Conservation (phyloP, 2,329 filamentous ascomycete species). For the Alternaria dauci region DNA sequence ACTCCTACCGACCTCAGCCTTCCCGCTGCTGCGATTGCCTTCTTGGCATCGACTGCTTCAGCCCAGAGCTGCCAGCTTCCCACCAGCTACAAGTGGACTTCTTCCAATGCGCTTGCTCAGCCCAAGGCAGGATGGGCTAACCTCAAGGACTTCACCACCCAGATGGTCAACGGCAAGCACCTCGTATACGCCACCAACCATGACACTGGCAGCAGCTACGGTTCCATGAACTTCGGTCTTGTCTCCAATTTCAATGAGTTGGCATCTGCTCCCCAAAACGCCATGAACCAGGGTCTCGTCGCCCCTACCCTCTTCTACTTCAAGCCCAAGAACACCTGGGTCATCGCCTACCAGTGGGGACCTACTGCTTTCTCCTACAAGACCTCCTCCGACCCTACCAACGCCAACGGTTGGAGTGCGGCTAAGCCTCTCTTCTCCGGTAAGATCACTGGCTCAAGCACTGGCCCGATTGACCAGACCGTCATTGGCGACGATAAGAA, state of each 20-base stretch:
- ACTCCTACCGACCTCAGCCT: conserved; percentile 13
- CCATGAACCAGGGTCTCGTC: conserved; percentile 58
- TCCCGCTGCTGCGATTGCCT: conserved; percentile 13
- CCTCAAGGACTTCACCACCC: conserved; percentile 70
- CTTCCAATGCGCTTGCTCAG: conserved; percentile 59
- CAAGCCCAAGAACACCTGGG: conserved; percentile 67
- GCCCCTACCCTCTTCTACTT: conserved; percentile 72
- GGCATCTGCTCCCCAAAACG: conserved; percentile 61
- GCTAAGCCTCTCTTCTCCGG: conserved; percentile 66
- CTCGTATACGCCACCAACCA: conserved; percentile 67
- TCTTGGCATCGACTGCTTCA: conserved; percentile 23
- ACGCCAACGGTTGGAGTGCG: conserved; percentile 65
- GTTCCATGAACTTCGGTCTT: conserved; percentile 66
- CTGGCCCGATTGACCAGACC: conserved; percentile 69
- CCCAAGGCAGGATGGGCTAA: conserved; percentile 64
- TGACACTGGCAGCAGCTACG: conserved; percentile 57
- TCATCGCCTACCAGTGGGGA: conserved; percentile 73
- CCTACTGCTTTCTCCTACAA: conserved; percentile 66
- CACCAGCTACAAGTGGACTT: conserved; percentile 65
- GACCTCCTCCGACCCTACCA: conserved; percentile 66
- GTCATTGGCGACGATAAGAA: conserved; percentile 67
- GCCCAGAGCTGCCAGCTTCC: conserved; percentile 60
- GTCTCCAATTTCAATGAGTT: conserved; percentile 65
- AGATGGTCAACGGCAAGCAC: conserved; percentile 65
- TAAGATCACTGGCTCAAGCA: conserved; percentile 60